A percentile compares a stretch with the other conserved stretches of the same genome.
phyloP scores from a whole-genome alignment of 345 rosid species.

The Salix suchowensis region DNA sequence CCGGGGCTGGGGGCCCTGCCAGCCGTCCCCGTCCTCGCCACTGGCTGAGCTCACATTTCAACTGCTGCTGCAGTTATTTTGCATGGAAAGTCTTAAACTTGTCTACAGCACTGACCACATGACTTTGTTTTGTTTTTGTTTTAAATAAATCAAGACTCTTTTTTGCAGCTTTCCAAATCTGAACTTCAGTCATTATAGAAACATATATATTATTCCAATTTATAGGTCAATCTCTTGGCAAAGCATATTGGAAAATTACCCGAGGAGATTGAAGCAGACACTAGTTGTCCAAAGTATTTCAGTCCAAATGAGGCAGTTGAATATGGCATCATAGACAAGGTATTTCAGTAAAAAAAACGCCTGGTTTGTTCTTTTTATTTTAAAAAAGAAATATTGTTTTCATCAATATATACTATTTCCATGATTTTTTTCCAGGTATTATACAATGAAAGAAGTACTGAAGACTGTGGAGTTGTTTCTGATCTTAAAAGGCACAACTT shows the following conservation, averaged over 20 bases:
- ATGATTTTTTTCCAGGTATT: slow-evolving; percentile 43
- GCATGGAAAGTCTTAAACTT: not conserved
- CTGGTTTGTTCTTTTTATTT: not conserved
- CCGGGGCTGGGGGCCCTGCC: no score
- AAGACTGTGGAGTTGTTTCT: no score
- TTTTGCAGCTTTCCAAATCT: not conserved
- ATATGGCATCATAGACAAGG: slow-evolving; percentile 94
- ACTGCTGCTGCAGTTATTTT: not conserved
- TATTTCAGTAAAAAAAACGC: not conserved
- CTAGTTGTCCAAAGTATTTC: slow-evolving; percentile 79
- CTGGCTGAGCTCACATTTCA: not conserved
- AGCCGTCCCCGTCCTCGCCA: no score
- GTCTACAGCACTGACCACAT: not conserved
- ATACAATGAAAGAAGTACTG: no score
- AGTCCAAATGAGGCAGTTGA: slow-evolving; percentile 74
- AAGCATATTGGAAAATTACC: slow-evolving; percentile 65
- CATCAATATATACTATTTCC: not conserved
- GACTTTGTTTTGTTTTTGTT: not conserved
- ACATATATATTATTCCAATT: not conserved
- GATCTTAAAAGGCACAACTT: slow-evolving; percentile 42
- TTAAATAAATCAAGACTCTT: not conserved
- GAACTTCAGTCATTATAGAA: not conserved
- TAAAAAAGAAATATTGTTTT: not conserved
- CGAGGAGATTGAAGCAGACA: slow-evolving; percentile 80
- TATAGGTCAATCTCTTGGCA: slow-evolving; percentile 66